A percentile compares a stretch with the other conserved stretches of the same genome.
phyloP scores from a whole-genome alignment of 1,284 basidiomycete species.

The Phaffia rhodozyma region DNA sequence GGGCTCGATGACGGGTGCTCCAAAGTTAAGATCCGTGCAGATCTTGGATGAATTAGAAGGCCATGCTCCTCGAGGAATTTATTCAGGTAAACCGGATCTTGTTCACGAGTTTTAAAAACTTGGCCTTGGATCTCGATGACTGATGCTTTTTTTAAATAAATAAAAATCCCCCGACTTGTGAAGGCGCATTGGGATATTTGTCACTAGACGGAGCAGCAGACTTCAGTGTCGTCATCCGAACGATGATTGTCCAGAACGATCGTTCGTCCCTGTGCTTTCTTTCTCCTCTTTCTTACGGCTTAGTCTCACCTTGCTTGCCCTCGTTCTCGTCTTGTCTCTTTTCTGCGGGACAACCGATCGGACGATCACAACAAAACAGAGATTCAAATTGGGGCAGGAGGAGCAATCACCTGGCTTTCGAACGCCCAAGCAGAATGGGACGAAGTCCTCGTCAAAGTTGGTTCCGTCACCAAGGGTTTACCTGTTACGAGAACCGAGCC shows the following conservation, averaged over 20 bases:
- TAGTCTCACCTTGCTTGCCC: not conserved
- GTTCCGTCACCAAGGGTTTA: slow-evolving; percentile 27
- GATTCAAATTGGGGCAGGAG: slow-evolving; percentile 67
- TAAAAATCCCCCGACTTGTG: not conserved
- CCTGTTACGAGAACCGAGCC: too few species aligned
- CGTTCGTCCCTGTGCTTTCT: slow-evolving; percentile 16
- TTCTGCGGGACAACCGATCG: not conserved
- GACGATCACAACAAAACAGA: slow-evolving; percentile 20
- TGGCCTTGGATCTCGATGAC: not conserved
- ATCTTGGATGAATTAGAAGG: slow-evolving; percentile 73
- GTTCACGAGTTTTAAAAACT: too few species aligned
- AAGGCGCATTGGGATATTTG: slow-evolving; percentile 78
- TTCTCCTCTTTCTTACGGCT: not conserved
- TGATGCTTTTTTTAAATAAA: not conserved
- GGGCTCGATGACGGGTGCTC: slow-evolving; percentile 95
- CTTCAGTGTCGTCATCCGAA: slow-evolving; percentile 92
- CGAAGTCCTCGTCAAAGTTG: slow-evolving; percentile 75
- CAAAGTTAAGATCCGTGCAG: slow-evolving; percentile 85
- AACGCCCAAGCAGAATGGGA: slow-evolving; percentile 82
- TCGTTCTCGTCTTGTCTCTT: not conserved
- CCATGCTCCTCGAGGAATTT: slow-evolving; percentile 54
- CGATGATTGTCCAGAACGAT: slow-evolving; percentile 65
- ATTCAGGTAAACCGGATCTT: slow-evolving; percentile 48
- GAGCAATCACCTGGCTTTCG: slow-evolving; percentile 89
- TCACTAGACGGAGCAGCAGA: slow-evolving; percentile 78